Percentiles rank a stretch among this genome's conserved stretches.
These are phyloP conservation scores for Dryas integrifolia DNA, from an alignment of 331 rosid species.

Conservation along the genomic window DNA sequence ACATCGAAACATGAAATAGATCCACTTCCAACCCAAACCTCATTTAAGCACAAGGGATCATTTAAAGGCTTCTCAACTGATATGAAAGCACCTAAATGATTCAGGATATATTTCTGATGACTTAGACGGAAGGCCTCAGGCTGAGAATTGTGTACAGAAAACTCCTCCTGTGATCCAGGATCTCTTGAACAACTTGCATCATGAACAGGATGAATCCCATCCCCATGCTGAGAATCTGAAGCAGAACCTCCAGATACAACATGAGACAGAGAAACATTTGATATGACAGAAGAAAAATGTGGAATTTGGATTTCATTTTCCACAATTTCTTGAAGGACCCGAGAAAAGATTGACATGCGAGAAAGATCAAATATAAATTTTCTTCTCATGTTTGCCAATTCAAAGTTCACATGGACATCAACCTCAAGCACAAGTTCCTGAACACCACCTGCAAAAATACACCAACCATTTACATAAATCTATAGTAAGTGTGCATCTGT, in stretches of 20 bases:
- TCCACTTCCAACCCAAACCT: constrained; percentile 63
- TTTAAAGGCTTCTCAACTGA: constrained; percentile 48
- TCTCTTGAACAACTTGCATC: constrained; percentile 58
- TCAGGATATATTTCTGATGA: constrained; percentile 53
- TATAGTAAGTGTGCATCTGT: not conserved
- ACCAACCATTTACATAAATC: constrained; percentile 21
- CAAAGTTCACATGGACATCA: constrained; percentile 52
- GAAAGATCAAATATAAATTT: constrained; percentile 53
- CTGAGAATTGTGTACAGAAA: constrained; percentile 17
- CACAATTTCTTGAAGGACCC: constrained; percentile 36
- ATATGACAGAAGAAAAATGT: constrained; percentile 53
- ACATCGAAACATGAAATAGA: constrained; percentile 62
- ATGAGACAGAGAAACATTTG: constrained; percentile 33
- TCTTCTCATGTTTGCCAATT: constrained; percentile 41
- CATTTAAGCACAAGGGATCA: constrained; percentile 33
- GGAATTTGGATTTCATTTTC: constrained; percentile 47
- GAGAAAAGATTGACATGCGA: constrained; percentile 61
- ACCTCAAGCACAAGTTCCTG: constrained; percentile 62
- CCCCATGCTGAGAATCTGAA: constrained; percentile 35
- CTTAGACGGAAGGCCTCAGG: constrained; percentile 34
- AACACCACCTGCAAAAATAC: constrained; percentile 55
- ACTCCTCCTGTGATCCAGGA: constrained; percentile 25
- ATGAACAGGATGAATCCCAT: constrained; percentile 37
- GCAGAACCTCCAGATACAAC: constrained; percentile 41
- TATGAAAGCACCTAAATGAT: constrained; percentile 51